phyloP scores from a whole-genome alignment of 2,329 filamentous ascomycete genomes.

The Phoma sp. region DNA sequence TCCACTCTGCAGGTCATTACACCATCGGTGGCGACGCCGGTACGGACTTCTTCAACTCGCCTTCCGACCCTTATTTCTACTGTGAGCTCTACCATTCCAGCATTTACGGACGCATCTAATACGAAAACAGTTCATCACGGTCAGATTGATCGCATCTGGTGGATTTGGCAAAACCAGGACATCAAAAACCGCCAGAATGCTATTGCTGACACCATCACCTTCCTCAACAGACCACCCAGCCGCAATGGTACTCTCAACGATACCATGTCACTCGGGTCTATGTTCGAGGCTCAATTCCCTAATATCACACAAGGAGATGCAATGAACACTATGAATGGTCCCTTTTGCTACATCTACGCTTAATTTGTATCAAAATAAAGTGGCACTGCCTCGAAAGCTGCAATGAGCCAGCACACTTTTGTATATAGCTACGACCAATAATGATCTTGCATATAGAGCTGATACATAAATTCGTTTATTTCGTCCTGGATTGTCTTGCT shows the following conservation, averaged over 20 bases:
- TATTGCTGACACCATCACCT: conserved; percentile 54
- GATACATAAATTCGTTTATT: too few species aligned
- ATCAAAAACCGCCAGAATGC: conserved; percentile 44
- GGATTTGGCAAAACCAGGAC: conserved; percentile 59
- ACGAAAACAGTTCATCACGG: conserved; percentile 49
- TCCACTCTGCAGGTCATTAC: conserved; percentile 56
- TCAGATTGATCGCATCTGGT: conserved; percentile 56
- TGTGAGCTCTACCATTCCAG: conserved; percentile 2
- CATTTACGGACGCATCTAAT: not conserved
- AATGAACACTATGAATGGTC: conserved; percentile 53
- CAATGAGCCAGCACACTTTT: too few species aligned
- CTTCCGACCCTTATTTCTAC: conserved; percentile 55
- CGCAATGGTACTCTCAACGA: conserved; percentile 55
- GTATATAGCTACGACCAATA: too few species aligned
- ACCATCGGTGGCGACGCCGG: conserved; percentile 53
- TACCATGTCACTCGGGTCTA: conserved; percentile 46
- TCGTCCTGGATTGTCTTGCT: too few species aligned
- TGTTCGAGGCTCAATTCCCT: conserved; percentile 41
- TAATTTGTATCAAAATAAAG: conserved; percentile 1
- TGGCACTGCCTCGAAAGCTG: too few species aligned
- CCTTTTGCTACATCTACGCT: conserved; percentile 55
- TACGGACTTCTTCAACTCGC: conserved; percentile 54
- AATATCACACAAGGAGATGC: conserved; percentile 32
- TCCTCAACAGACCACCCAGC: conserved; percentile 52
- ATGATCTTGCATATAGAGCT: too few species aligned